Evolutionary conservation across 257 asterid species (phyloP), one percentile per base, ranked within the genome.

Genomic region (Fraxinus anomala): DNA sequence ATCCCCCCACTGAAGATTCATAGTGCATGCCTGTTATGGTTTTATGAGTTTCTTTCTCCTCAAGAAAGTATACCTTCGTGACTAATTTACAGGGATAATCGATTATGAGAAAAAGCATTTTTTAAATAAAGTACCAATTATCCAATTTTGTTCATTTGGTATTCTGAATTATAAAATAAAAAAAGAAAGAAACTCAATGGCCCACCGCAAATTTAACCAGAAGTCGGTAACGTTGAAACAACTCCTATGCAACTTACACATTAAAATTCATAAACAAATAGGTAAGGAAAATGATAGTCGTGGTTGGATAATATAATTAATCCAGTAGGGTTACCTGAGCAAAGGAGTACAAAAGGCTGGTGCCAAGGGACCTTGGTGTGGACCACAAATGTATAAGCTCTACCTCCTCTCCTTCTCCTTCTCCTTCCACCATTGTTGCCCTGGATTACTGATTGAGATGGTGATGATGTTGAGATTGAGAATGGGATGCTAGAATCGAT

Each of bases 351-450:
- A 85, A 79, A 24, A 87, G 86, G 79, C 87, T 70, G 70, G 86
- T 83, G 24, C 89, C 85, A 26, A 87, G 80, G 17, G 90, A 85
- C 81, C 89, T 87, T 13, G 90, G 87, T 34, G 86, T 88, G 65
- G 87, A 87, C 90, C 90, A 87, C 34, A 80, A 75, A 79, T 87
- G 90, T 65, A 87, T 87, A 69, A 83, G 79, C 81, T 85, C 86
- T 33, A 77, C 28, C 54, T 79, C 90, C 26, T 21, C 63, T 14
- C 30, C 68, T 12, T n/a, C 30, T 24, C 24, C 34, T 76, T 80
- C 30, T 24, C 24, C 34, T 76, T 80, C 80, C 23, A 61, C 88
- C 87, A 86, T 80, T 78, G 49, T 47, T 47, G 26, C 66, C 3
- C 9, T 23, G 30, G 10, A 54, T 16, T 54, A n/a, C 13, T 1